Evolutionary conservation across 1,284 basidiomycete species (phyloP).

Genomic region (Tetrapyrgos nigripes): DNA sequence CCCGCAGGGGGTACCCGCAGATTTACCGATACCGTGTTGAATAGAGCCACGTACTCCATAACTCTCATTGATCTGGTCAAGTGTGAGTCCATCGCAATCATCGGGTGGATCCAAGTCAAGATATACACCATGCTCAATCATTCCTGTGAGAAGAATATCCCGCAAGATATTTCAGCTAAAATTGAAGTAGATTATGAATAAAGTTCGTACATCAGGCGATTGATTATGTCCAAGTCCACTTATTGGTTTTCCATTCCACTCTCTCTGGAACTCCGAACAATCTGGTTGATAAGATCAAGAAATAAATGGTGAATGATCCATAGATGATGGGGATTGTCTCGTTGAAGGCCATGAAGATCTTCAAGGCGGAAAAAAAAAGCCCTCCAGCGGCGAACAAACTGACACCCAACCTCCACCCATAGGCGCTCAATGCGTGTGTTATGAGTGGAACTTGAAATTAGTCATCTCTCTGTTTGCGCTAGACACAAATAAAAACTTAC

Average conservation of each 20-base stretch:
- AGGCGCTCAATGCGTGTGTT: constrained; percentile 41
- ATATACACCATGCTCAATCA: background rate
- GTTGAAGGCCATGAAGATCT: constrained; percentile 25
- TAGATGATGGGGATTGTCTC: constrained; percentile 25
- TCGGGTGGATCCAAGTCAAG: background rate
- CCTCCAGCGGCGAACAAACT: constrained; percentile 24
- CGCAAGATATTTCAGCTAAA: no score
- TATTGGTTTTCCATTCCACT: constrained; percentile 40
- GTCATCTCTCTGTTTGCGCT: constrained; percentile 39
- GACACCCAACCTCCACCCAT: constrained; percentile 39
- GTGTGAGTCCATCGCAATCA: background rate
- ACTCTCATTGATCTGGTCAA: background rate
- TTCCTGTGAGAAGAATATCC: background rate
- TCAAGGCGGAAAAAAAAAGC: constrained; percentile 36
- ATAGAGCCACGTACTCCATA: background rate
- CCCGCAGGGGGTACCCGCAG: no score
- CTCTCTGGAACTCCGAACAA: constrained; percentile 24
- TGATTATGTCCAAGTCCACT: constrained; percentile 7
- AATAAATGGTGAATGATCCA: constrained; percentile 39
- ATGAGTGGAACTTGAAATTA: constrained; percentile 23
- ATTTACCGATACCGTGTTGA: no score
- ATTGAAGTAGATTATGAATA: no score
- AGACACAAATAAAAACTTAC: constrained; percentile 18
- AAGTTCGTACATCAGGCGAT: constrained; percentile 29
- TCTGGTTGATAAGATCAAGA: constrained; percentile 23